These are phyloP conservation scores for Penicillium sp. DNA, from an alignment of 2,329 filamentous ascomycete genomes.

Conservation along the genomic window DNA sequence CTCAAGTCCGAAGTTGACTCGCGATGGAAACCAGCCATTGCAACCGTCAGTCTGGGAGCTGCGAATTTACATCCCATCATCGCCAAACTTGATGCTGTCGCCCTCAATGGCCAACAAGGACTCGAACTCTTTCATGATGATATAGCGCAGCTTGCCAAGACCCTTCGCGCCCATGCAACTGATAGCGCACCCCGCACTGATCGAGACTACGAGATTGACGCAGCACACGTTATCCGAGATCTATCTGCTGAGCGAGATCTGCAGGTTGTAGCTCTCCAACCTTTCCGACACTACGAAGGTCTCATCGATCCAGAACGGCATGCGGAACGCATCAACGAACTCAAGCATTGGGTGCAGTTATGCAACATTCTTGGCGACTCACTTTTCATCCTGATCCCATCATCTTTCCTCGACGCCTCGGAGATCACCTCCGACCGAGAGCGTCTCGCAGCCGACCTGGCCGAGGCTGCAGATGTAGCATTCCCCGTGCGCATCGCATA, in stretches of 20 bases:
- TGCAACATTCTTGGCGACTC: constrained; percentile 20
- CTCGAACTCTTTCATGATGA: constrained; percentile 72
- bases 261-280: constrained; percentile 65
- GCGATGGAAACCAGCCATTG: constrained; percentile 23
- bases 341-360: constrained; percentile 20
- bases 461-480: constrained; percentile 21
- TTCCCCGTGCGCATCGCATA: constrained; percentile 54
- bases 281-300: constrained; percentile 70
- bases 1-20: constrained; percentile 8
- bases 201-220: constrained; percentile 57
- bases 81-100: constrained; percentile 34
- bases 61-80: constrained; percentile 19
- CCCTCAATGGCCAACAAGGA: constrained; percentile 49
- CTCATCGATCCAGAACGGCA: constrained; percentile 17
- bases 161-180: constrained; percentile 37
- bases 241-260: constrained; percentile 55
- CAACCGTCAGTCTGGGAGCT: constrained; percentile 23
- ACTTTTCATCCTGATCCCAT: constrained; percentile 25
- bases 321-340: constrained; percentile 19
- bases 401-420: constrained; percentile 20
- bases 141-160: constrained; percentile 59
- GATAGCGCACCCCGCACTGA: constrained; percentile 27
- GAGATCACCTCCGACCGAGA: constrained; percentile 21
- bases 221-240: constrained; percentile 53
- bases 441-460: constrained; percentile 18